Evolutionary conservation across 1,139 yeast species (phyloP).

Genomic region (Arxiozyma bovina): DNA sequence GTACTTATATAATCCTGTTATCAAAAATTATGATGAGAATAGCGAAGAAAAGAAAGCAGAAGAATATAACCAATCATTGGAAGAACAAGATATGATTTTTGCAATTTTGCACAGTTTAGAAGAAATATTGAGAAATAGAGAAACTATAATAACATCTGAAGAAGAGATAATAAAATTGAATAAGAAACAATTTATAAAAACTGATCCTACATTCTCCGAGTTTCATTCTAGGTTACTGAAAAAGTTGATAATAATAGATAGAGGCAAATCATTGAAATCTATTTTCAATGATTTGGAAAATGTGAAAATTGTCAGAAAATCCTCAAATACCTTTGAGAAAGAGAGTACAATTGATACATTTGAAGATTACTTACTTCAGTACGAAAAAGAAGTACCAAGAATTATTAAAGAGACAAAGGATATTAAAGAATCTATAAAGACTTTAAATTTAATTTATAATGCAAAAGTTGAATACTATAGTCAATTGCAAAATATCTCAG

Average conservation of each 20-base stretch:
- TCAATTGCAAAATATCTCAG: conserved; percentile 79
- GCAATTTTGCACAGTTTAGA: conserved; percentile 56
- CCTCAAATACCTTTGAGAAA: conserved; percentile 3
- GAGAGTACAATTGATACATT: conserved; percentile 9
- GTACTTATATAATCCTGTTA: conserved; percentile 41
- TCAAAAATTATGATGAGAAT: conserved; percentile 35
- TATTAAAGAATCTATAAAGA: conserved; percentile 43
- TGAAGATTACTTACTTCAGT: conserved; percentile 20
- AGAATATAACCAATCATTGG: conserved; percentile 67
- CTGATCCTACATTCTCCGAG: conserved; percentile 19
- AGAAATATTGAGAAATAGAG: conserved; percentile 49
- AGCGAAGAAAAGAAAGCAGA: conserved; percentile 47
- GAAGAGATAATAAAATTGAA: conserved; percentile 21
- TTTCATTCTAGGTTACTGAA: conserved; percentile 18
- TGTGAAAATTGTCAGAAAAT: conserved; percentile 19
- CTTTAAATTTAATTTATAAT: conserved; percentile 62
- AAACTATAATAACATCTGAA: conserved; percentile 36
- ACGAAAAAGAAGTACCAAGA: conserved; percentile 16
- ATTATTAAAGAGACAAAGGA: conserved; percentile 22
- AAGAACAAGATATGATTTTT: conserved; percentile 63
- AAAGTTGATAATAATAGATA: conserved; percentile 12
- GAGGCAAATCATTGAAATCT: conserved; percentile 22
- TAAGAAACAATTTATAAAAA: conserved; percentile 6
- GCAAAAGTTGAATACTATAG: conserved; percentile 70
- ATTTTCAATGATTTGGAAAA: conserved; percentile 26